Evolutionary conservation across 225 moss, liverwort and hornwort species (phyloP).

Genomic region (Thuidium tamariscinum): DNA sequence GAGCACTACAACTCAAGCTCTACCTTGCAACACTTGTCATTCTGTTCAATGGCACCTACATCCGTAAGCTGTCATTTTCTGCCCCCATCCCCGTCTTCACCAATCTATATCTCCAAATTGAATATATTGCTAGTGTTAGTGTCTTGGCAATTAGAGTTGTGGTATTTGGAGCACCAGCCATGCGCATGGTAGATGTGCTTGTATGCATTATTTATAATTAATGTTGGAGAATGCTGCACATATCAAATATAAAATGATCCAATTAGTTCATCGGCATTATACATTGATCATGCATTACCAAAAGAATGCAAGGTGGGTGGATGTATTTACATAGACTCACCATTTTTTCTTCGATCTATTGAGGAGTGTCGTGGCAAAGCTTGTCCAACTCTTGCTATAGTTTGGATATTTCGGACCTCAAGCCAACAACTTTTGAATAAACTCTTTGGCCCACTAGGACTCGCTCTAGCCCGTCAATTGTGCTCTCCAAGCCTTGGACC

Average conservation of each 20-base stretch:
- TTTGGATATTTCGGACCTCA: conserved; percentile 66
- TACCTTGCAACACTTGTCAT: too few species aligned
- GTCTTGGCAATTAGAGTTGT: conserved; percentile 40
- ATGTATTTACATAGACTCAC: neutral
- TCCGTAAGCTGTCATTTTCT: too few species aligned
- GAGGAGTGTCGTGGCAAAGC: conserved; percentile 58
- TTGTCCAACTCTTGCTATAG: conserved; percentile 80
- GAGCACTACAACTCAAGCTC: too few species aligned
- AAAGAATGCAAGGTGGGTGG: neutral
- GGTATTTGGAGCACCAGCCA: conserved; percentile 64
- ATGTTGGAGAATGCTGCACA: conserved; percentile 51
- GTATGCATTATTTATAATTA: conserved; percentile 40
- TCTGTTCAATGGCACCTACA: neutral
- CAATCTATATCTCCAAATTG: neutral
- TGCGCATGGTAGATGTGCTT: conserved; percentile 50
- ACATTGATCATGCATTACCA: neutral
- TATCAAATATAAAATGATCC: neutral
- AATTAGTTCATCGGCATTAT: neutral
- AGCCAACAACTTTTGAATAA: neutral
- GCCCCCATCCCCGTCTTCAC: neutral
- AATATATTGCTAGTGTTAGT: conserved; percentile 10
- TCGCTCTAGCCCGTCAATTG: neutral
- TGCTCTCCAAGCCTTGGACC: conserved; percentile 77
- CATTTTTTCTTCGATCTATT: conserved; percentile 25
- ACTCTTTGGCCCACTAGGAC: too few species aligned